These are phyloP conservation scores for Neonectria neomacrospora DNA, from an alignment of 2,329 filamentous ascomycete species.

Conservation along the genomic window DNA sequence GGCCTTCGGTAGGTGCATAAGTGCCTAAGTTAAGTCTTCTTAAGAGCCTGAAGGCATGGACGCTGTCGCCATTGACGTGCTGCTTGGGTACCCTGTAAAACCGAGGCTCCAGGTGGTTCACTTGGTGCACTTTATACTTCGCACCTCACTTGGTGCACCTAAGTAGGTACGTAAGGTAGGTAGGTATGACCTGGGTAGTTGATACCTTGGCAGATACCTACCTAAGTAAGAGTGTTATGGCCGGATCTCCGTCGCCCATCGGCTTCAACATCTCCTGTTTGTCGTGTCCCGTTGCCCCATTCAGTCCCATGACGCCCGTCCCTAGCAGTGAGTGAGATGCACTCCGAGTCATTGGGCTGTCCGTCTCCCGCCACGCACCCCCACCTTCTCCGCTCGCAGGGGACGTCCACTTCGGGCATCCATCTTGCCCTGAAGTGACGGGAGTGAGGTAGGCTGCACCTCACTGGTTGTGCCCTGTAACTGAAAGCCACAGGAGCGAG, in stretches of 20 bases:
- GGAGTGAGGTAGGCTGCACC: conserved; percentile 2
- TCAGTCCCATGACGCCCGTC: conserved; percentile 2
- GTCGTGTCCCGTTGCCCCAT: neutral
- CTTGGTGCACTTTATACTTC: neutral
- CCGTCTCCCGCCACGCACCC: conserved; percentile 7
- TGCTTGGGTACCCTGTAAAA: neutral
- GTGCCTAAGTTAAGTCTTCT: neutral
- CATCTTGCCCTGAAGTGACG: conserved; percentile 3
- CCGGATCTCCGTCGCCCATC: too few species aligned
- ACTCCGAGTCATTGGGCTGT: conserved; percentile 3
- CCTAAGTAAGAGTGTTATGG: too few species aligned
- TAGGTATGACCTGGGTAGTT: too few species aligned
- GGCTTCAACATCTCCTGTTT: neutral
- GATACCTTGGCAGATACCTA: too few species aligned
- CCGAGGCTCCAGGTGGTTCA: neutral
- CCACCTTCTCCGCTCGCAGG: conserved; percentile 17
- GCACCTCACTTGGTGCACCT: too few species aligned
- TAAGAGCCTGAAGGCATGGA: conserved; percentile 16
- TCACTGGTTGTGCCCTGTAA: conserved; percentile 23
- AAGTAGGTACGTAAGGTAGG: too few species aligned
- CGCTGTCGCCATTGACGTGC: neutral
- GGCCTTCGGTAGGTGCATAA: conserved; percentile 10
- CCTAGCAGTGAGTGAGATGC: neutral
- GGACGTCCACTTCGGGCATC: neutral
- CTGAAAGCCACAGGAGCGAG: neutral